These are phyloP conservation scores for Cymbopogon citratus DNA, from an alignment of 176 grass and related monocot species.

Conservation along the genomic window DNA sequence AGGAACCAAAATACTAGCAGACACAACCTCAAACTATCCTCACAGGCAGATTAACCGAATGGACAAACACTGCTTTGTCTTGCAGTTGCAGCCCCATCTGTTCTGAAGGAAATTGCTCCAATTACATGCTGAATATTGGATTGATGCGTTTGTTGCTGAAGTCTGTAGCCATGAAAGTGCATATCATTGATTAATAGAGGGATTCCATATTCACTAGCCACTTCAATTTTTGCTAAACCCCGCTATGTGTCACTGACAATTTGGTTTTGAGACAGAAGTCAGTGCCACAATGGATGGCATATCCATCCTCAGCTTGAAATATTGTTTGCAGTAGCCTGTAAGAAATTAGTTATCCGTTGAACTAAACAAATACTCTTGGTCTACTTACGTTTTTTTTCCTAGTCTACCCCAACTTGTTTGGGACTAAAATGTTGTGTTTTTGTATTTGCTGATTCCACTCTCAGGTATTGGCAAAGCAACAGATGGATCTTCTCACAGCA, in stretches of 20 bases:
- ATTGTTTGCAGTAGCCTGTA: background rate
- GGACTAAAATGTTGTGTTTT: background rate
- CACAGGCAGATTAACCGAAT: background rate
- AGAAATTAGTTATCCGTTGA: background rate
- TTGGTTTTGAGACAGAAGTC: background rate
- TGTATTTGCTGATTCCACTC: slow-evolving; percentile 21
- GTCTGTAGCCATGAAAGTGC: background rate
- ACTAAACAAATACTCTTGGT: background rate
- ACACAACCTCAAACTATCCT: background rate
- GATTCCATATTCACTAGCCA: background rate
- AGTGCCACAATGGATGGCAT: background rate
- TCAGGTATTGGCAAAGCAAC: slow-evolving; percentile 77
- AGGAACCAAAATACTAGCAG: background rate
- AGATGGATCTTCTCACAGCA: slow-evolving; percentile 83
- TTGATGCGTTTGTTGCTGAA: background rate
- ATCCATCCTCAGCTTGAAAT: background rate
- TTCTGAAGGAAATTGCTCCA: background rate
- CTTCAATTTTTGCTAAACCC: background rate
- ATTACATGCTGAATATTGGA: background rate
- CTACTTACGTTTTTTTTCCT: background rate
- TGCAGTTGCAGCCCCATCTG: background rate
- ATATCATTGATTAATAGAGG: background rate
- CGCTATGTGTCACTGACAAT: background rate
- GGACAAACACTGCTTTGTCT: background rate
- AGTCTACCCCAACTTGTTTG: background rate